A percentile compares a stretch with the other conserved stretches of the same genome.
phyloP scores from a whole-genome alignment of 306 rosid species.

The Trichosanthes cucumerina region DNA sequence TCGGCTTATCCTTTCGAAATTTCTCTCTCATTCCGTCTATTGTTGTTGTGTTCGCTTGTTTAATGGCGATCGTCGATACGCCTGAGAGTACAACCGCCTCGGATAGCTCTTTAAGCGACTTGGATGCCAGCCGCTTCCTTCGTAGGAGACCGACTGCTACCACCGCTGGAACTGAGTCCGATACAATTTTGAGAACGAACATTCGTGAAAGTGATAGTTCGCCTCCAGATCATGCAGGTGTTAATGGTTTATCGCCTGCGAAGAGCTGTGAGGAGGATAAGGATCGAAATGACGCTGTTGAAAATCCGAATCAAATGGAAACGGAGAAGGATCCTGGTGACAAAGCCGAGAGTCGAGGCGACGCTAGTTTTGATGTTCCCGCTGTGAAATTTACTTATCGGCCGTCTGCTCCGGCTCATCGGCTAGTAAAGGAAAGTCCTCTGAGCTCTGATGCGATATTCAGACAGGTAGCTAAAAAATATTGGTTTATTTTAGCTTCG shows the following conservation, averaged over 20 bases:
- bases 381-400: conserved; percentile 37
- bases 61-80: conserved; percentile 50
- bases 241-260: conserved; percentile 18
- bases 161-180: conserved; percentile 13
- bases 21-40: background rate
- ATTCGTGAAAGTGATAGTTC: conserved; percentile 18
- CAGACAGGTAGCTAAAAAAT: conserved; percentile 44
- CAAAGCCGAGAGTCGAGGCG: conserved; percentile 10
- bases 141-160: conserved; percentile 36
- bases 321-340: conserved; percentile 16
- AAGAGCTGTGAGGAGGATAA: conserved; percentile 19
- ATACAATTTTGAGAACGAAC: conserved; percentile 19
- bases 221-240: conserved; percentile 21
- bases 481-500: background rate
- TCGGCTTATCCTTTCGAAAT: background rate
- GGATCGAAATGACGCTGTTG: conserved; percentile 23
- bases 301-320: background rate
- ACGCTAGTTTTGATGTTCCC: conserved; percentile 13
- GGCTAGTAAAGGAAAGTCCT: conserved; percentile 71
- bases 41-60: background rate
- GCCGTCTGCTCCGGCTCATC: conserved; percentile 77
- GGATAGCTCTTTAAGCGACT: conserved; percentile 10
- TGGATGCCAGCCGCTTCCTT: conserved; percentile 32
- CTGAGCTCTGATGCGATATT: conserved; percentile 82
- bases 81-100: conserved; percentile 20